phyloP scores from a whole-genome alignment of 768 basidiomycete species.

The Krasilnikovozyma curviuscula region DNA sequence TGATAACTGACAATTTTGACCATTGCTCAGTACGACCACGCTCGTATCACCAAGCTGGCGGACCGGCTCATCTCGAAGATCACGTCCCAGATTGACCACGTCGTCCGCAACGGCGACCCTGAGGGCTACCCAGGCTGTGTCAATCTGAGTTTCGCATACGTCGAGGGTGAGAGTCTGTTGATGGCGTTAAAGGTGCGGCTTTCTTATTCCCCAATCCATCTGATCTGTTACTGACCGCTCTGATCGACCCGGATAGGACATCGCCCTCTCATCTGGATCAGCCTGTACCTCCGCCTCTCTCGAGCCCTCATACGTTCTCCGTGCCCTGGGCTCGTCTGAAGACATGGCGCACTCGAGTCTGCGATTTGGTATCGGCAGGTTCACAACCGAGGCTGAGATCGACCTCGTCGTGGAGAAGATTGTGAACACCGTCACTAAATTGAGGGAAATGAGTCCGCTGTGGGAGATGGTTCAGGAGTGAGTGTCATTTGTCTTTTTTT shows the following conservation, averaged over 20 bases:
- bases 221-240: background rate
- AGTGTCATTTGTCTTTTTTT: no score
- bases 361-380: slow-evolving; percentile 91
- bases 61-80: slow-evolving; percentile 64
- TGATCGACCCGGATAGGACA: slow-evolving; percentile 41
- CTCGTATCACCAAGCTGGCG: slow-evolving; percentile 50
- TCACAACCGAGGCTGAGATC: slow-evolving; percentile 91
- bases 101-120: slow-evolving; percentile 81
- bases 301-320: slow-evolving; percentile 92
- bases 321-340: slow-evolving; percentile 75
- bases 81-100: slow-evolving; percentile 64
- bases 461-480: slow-evolving; percentile 99
- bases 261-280: slow-evolving; percentile 91
- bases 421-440: slow-evolving; percentile 58
- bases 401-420: slow-evolving; percentile 84
- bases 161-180: slow-evolving; percentile 86
- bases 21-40: slow-evolving; percentile 50
- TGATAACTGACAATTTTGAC: background rate
- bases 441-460: slow-evolving; percentile 91
- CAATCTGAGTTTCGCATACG: slow-evolving; percentile 87
- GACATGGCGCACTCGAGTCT: slow-evolving; percentile 98
- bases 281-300: slow-evolving; percentile 96
- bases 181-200: slow-evolving; percentile 80
- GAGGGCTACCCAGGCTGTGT: slow-evolving; percentile 89
- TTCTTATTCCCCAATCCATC: background rate